Conservation (phyloP, 108 stramenopile species). For the Aureococcus anophagefferens region DNA sequence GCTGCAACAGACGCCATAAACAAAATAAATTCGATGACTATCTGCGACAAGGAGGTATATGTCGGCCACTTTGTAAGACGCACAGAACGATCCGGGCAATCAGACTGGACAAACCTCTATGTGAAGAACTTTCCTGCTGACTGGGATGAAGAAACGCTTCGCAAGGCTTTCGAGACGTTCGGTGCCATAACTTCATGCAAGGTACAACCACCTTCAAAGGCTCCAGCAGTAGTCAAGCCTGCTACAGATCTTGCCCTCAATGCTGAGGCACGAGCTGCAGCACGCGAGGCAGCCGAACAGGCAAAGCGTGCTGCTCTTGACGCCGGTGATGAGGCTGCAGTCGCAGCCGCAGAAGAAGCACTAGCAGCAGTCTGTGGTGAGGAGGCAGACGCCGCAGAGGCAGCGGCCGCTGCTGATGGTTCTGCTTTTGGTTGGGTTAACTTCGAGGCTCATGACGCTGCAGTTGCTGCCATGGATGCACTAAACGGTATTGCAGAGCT, state of each 20-base stretch:
- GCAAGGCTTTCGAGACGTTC: conserved; percentile 71
- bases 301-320: conserved; percentile 4
- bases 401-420: too few relatives aligned
- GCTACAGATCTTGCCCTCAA: too few relatives aligned
- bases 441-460: conserved; percentile 88
- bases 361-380: too few relatives aligned
- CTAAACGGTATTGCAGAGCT: conserved; percentile 52
- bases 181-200: conserved; percentile 64
- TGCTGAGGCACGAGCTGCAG: too few relatives aligned
- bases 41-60: conserved; percentile 89
- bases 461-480: conserved; percentile 70
- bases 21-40: conserved; percentile 90
- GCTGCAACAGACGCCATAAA: conserved; percentile 88
- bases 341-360: too few relatives aligned
- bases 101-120: conserved; percentile 93
- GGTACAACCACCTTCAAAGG: conserved; percentile 14
- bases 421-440: conserved; percentile 97
- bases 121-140: conserved; percentile 90
- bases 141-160: conserved; percentile 79
- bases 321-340: not conserved
- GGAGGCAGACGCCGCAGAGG: too few relatives aligned
- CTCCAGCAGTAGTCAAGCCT: too few relatives aligned
- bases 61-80: conserved; percentile 87
- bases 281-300: too few relatives aligned
- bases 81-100: conserved; percentile 73